Evolutionary conservation across 176 grass and related monocot species (phyloP).

Genomic region (Triticum timopheevii): DNA sequence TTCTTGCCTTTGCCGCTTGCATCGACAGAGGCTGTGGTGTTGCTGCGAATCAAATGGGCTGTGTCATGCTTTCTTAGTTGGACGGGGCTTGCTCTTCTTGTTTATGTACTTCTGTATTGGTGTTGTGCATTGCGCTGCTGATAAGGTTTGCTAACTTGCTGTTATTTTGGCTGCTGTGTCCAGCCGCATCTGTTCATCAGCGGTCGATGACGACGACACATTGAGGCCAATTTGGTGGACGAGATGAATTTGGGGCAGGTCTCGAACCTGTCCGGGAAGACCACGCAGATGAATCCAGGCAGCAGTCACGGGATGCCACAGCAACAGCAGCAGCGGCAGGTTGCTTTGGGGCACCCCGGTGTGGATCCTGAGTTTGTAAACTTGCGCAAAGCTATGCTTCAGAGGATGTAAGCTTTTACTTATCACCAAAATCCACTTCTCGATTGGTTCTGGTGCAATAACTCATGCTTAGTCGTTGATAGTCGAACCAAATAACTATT

Average conservation of each 20-base stretch:
- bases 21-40: not conserved
- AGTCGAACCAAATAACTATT: not conserved
- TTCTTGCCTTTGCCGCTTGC: not conserved
- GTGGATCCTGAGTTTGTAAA: conserved; percentile 33
- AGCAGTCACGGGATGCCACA: not conserved
- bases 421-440: not conserved
- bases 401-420: conserved; percentile 50
- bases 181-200: not conserved
- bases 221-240: not conserved
- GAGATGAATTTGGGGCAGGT: conserved; percentile 31
- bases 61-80: not conserved
- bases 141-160: not conserved
- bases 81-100: not conserved
- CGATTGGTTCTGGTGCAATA: not conserved
- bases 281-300: conserved; percentile 22
- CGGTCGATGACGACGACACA: not conserved
- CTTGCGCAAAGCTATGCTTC: conserved; percentile 28
- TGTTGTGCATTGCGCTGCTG: not conserved
- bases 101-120: no score
- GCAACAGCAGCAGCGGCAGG: conserved; percentile 37
- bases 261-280: conserved; percentile 14
- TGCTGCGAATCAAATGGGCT: not conserved
- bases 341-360: not conserved
- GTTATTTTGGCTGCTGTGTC: conserved; percentile 7
- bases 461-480: not conserved